phyloP scores from a whole-genome alignment of 331 rosid genomes.

The Saraca asoca region DNA sequence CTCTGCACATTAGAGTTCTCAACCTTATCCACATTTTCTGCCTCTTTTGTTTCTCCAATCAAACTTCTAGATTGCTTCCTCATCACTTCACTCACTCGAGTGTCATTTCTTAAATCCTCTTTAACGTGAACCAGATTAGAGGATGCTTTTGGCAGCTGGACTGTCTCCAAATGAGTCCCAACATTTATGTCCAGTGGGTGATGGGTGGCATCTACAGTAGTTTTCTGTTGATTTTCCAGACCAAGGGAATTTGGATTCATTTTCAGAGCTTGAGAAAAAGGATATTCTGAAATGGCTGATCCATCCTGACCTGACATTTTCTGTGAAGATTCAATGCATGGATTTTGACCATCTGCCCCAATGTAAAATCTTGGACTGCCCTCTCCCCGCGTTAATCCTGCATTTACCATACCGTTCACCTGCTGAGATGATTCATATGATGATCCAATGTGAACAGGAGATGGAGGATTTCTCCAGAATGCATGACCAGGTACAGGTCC shows the following conservation, averaged over 20 bases:
- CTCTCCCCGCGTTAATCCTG: slow-evolving; percentile 61
- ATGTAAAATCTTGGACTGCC: slow-evolving; percentile 65
- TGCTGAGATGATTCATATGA: slow-evolving; percentile 59
- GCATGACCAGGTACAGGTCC: slow-evolving; percentile 62
- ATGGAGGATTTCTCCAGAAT: slow-evolving; percentile 65
- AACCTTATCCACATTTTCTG: slow-evolving; percentile 35
- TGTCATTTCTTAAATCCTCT: slow-evolving; percentile 40
- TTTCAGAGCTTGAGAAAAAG: slow-evolving; percentile 50
- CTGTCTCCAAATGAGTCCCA: slow-evolving; percentile 38
- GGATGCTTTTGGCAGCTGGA: slow-evolving; percentile 46
- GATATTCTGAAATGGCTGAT: slow-evolving; percentile 52
- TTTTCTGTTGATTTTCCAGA: slow-evolving; percentile 55
- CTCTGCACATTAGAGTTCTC: slow-evolving; percentile 40
- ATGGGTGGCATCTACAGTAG: slow-evolving; percentile 43
- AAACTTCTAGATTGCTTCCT: slow-evolving; percentile 42
- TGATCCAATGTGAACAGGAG: slow-evolving; percentile 57
- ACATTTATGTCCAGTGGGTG: slow-evolving; percentile 38
- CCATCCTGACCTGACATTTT: slow-evolving; percentile 64
- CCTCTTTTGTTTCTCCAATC: slow-evolving; percentile 45
- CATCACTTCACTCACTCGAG: slow-evolving; percentile 34
- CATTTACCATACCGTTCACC: slow-evolving; percentile 61
- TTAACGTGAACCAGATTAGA: slow-evolving; percentile 36
- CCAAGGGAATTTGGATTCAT: slow-evolving; percentile 42
- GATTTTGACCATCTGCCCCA: slow-evolving; percentile 62
- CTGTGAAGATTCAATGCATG: slow-evolving; percentile 70